Evolutionary conservation across 257 asterid species (phyloP).

Genomic region (Nicotiana obtusifolia): DNA sequence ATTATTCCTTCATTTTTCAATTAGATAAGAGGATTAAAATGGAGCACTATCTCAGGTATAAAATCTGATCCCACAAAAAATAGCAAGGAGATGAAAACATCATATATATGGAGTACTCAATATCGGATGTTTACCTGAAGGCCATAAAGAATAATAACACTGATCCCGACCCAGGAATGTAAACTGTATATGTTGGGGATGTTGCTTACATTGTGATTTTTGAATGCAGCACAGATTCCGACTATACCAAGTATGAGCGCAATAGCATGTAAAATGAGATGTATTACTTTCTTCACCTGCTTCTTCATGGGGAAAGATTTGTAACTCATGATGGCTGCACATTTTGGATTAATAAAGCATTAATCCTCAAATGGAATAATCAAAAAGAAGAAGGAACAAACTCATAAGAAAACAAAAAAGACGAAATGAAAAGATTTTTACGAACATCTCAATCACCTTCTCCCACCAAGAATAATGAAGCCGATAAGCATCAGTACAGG

Average conservation of each 20-base stretch:
- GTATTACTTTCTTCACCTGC: constrained; percentile 72
- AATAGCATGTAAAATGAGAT: constrained; percentile 62
- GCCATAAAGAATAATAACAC: constrained; percentile 71
- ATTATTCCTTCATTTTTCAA: background rate
- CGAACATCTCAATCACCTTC: constrained; percentile 51
- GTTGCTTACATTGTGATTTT: constrained; percentile 75
- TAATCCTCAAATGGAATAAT: background rate
- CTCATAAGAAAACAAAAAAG: background rate
- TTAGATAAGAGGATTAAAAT: background rate
- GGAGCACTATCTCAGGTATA: background rate
- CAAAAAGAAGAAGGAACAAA: background rate
- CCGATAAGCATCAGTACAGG: constrained; percentile 93
- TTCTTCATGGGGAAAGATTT: constrained; percentile 72
- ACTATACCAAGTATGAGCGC: constrained; percentile 83
- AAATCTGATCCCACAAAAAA: background rate
- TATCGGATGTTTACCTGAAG: constrained; percentile 53
- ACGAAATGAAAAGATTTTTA: background rate
- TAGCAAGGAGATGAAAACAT: background rate
- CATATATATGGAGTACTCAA: background rate
- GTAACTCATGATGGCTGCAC: constrained; percentile 87
- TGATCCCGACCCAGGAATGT: constrained; percentile 95
- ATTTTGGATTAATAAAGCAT: constrained; percentile 1
- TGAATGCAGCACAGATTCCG: constrained; percentile 82
- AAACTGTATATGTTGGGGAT: constrained; percentile 86
- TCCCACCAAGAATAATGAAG: constrained; percentile 77